phyloP scores from a whole-genome alignment of 176 grass and related monocot species.

The Juncus effusus region DNA sequence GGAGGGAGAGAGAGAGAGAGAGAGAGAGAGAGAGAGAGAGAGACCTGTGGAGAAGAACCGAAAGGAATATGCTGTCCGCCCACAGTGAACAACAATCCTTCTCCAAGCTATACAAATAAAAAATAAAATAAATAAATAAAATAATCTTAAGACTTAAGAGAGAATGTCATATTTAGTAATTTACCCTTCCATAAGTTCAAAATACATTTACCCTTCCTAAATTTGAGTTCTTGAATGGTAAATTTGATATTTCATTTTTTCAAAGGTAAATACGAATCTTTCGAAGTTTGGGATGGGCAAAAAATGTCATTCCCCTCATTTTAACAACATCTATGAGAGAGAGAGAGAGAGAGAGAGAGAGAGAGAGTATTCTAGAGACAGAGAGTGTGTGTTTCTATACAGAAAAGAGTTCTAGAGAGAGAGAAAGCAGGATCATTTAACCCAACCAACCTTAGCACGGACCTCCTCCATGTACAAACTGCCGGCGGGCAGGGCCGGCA shows the following conservation, averaged over 20 bases:
- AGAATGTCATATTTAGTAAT: not conserved
- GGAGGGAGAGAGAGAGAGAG: not conserved
- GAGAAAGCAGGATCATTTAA: slow-evolving; percentile 10
- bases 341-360: not conserved
- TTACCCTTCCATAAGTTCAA: not conserved
- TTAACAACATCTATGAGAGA: too few relatives aligned
- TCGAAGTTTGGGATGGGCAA: too few relatives aligned
- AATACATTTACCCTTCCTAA: not conserved
- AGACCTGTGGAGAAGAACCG: slow-evolving; percentile 87
- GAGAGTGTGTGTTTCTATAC: too few relatives aligned
- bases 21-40: not conserved
- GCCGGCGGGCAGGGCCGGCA: slow-evolving; percentile 71
- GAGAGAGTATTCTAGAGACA: not conserved
- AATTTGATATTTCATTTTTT: too few relatives aligned
- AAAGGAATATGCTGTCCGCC: slow-evolving; percentile 91
- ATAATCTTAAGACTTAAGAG: not conserved
- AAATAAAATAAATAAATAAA: slow-evolving; percentile 16
- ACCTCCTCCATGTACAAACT: slow-evolving; percentile 98
- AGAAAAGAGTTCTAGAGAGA: slow-evolving; percentile 13
- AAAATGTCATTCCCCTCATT: too few relatives aligned
- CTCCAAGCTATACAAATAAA: slow-evolving; percentile 70
- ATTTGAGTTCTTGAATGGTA: too few relatives aligned
- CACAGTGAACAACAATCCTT: slow-evolving; percentile 86
- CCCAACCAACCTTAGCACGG: slow-evolving; percentile 62
- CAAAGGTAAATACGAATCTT: too few relatives aligned